Conservation (phyloP, 164 flowering plant genomes). For the Vitis cinerea region DNA sequence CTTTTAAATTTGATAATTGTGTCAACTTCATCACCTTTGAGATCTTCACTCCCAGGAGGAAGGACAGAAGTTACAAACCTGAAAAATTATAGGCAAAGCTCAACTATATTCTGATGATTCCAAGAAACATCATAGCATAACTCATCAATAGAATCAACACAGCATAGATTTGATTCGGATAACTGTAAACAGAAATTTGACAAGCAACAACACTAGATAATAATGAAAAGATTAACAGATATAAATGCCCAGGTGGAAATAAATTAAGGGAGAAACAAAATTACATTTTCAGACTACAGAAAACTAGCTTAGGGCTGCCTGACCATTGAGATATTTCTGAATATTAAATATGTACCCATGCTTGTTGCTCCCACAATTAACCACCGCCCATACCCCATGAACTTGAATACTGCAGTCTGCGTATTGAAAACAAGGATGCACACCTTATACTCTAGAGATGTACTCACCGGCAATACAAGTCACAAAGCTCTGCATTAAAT, state of each 20-base stretch:
- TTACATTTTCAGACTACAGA: neutral
- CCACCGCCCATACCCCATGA: too few relatives aligned
- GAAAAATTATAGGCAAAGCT: slow-evolving; percentile 1
- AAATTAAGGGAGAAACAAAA: neutral
- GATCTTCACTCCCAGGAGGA: slow-evolving; percentile 76
- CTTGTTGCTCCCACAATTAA: too few relatives aligned
- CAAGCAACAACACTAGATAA: neutral
- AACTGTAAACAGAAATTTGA: neutral
- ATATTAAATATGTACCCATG: neutral
- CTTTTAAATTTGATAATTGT: slow-evolving; percentile 68
- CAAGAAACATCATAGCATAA: neutral
- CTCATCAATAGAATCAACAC: neutral
- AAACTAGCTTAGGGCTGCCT: neutral
- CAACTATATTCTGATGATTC: neutral
- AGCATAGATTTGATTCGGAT: neutral
- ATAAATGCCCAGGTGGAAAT: neutral
- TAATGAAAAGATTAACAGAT: neutral
- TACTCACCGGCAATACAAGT: slow-evolving; percentile 72
- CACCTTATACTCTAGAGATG: neutral
- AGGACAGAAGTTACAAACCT: slow-evolving; percentile 87
- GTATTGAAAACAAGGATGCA: too few relatives aligned
- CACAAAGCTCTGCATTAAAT: slow-evolving; percentile 86
- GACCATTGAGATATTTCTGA: neutral
- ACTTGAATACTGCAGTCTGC: too few relatives aligned
- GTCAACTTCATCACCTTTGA: slow-evolving; percentile 88